Percentiles rank a stretch among this genome's conserved stretches.
phyloP scores from a whole-genome alignment of 208 protist species.

The Leishmania major region DNA sequence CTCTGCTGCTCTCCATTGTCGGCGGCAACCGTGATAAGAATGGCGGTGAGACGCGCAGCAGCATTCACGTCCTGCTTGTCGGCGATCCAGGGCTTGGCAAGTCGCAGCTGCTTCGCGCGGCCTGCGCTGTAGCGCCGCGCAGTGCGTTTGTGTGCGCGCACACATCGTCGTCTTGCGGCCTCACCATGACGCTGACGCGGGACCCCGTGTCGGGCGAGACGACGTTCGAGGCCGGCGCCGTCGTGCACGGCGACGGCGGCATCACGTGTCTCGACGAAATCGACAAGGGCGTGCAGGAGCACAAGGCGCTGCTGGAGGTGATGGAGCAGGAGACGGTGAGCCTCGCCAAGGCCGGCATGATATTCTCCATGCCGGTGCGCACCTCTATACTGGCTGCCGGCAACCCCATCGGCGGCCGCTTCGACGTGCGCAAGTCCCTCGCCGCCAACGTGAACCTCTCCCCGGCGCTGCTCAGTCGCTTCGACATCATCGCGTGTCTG shows the following conservation, averaged over 20 bases:
- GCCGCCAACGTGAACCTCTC: conserved; percentile 96
- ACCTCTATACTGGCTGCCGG: conserved; percentile 98
- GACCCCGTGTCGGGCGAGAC: conserved; percentile 90
- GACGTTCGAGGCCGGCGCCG: conserved; percentile 97
- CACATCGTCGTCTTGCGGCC: conserved; percentile 96
- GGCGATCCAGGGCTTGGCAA: conserved; percentile 98
- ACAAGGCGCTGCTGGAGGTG: conserved; percentile 98
- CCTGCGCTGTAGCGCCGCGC: conserved; percentile 91
- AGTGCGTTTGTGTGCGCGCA: conserved; percentile 99
- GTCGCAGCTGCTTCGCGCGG: conserved; percentile 95
- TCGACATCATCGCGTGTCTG: conserved; percentile 98
- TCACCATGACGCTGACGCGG: conserved; percentile 97
- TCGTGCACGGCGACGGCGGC: conserved; percentile 98
- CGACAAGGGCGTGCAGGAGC: conserved; percentile 97
- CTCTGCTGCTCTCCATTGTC: conserved; percentile 95
- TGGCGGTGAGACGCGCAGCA: conserved; percentile 63
- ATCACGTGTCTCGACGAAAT: conserved; percentile 99
- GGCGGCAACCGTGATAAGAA: conserved; percentile 83
- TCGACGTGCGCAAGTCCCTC: conserved; percentile 94
- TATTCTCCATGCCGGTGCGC: conserved; percentile 97
- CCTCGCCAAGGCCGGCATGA: conserved; percentile 98
- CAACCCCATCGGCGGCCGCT: conserved; percentile 96
- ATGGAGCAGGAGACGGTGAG: conserved; percentile 99
- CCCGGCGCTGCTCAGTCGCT: conserved; percentile 96
- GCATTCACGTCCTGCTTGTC: conserved; percentile 97